Evolutionary conservation across 2,329 filamentous ascomycete genomes (phyloP), one percentile per base, ranked within the genome.

Genomic region (Helotiales sp.): DNA sequence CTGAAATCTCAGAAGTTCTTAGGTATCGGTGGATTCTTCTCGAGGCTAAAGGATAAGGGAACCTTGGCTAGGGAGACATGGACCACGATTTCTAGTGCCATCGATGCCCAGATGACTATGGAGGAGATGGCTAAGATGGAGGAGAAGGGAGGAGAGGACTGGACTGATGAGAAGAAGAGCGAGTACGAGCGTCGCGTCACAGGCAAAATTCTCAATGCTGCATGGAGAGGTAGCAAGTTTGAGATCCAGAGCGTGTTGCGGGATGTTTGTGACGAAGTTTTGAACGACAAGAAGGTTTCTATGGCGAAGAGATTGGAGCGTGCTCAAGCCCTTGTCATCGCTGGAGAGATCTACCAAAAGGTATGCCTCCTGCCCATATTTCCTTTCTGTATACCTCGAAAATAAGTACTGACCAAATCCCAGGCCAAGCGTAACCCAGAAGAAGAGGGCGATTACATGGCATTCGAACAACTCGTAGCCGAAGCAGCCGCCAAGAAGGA

Each of bases 51-150:
- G 82, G 96, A 99, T 80, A 98, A 98, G 87, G 95, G 95, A 69
- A 96, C 91, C 2, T 86, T 98, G 69, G 93, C 97, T 75, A 98
- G 98, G 85, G 96, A 99, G 77, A 98, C 96, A 1, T 99, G 96
- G 96, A 95, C 92, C 77, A 99, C 96, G 32, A 97, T 99, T 77
- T 93, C 90, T 70, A 96, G 93, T 61, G 96, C 96, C 45, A 97
- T 99, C 72, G 94, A 97, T 77, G 96, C 96, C 28, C 96, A 99
- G 82, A 91, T 97, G 83, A 97, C 94, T 68, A 97, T 99, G 89
- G 95, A 99, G 83, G 95, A 97, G 80, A 98, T 99, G 96, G 94
- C 93, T 63, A 93, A 95, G 79, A 85, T 95, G 80, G 96, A 99
- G 82, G 92, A 97, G 83, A 90, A 90, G 76, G 96, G 95, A 62